These are phyloP conservation scores for Theobroma grandiflorum DNA, from an alignment of 441 rosid species.

Conservation along the genomic window DNA sequence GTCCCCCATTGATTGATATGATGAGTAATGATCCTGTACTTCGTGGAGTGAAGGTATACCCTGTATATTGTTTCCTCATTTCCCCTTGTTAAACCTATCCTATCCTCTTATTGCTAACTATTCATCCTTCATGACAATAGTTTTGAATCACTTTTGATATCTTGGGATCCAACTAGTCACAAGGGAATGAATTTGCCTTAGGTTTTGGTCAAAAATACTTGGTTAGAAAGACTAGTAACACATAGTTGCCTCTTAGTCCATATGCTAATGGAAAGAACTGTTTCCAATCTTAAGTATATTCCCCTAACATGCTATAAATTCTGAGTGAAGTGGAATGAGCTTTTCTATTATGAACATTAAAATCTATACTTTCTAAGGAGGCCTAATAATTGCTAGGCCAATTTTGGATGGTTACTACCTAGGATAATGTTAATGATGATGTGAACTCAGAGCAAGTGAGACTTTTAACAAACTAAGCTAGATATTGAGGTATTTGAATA, in stretches of 20 bases:
- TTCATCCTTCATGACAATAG: constrained; percentile 7
- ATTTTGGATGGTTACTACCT: too few relatives aligned
- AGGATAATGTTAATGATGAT: too few relatives aligned
- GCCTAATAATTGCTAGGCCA: too few relatives aligned
- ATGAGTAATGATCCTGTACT: constrained; percentile 96
- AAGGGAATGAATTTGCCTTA: not conserved
- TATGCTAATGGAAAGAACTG: not conserved
- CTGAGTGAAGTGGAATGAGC: too few relatives aligned
- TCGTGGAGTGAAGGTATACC: constrained; percentile 79
- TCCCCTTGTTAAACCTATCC: not conserved
- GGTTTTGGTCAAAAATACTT: not conserved
- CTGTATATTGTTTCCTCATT: constrained; percentile 5
- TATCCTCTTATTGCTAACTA: not conserved
- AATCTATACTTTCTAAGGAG: too few relatives aligned
- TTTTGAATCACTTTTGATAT: constrained; percentile 2
- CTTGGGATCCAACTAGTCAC: not conserved
- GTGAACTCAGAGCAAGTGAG: too few relatives aligned
- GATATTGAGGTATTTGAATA: too few relatives aligned
- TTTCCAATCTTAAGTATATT: not conserved
- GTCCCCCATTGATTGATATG: constrained; percentile 92
- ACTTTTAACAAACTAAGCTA: too few relatives aligned
- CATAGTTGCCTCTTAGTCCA: not conserved
- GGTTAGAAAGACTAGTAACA: not conserved
- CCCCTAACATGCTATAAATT: too few relatives aligned
- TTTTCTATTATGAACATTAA: too few relatives aligned